Conservation (phyloP, 805 yeast species). For the Maudiozyma turicensis region DNA sequence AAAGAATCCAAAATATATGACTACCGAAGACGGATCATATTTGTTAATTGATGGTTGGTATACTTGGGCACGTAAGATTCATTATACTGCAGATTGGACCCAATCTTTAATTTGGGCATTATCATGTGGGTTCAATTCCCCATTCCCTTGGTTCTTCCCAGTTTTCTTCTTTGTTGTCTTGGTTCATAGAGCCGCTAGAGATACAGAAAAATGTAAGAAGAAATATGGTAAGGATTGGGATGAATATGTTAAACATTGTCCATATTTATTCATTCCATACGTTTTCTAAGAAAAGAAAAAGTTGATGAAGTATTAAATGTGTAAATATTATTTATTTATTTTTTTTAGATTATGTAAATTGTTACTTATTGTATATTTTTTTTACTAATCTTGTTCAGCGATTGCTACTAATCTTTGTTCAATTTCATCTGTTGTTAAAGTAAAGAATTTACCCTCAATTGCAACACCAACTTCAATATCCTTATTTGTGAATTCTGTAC, state of each 20-base stretch:
- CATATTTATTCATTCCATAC: conserved; percentile 85
- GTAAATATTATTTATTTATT: background rate
- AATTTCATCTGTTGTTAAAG: conserved; percentile 74
- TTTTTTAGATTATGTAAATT: background rate
- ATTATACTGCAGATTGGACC: conserved; percentile 88
- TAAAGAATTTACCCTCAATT: conserved; percentile 56
- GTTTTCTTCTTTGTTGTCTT: conserved; percentile 79
- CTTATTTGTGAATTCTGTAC: conserved; percentile 87
- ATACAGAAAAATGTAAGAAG: conserved; percentile 67
- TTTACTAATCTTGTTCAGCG: conserved; percentile 58
- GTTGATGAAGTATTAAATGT: background rate
- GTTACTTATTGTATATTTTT: conserved; percentile 25
- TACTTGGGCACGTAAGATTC: conserved; percentile 84
- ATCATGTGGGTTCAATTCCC: conserved; percentile 76
- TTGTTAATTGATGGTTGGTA: conserved; percentile 93
- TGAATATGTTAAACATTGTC: conserved; percentile 75
- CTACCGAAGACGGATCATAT: conserved; percentile 74
- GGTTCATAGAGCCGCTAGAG: conserved; percentile 83
- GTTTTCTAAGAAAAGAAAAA: conserved; percentile 41
- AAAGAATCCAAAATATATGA: conserved; percentile 74
- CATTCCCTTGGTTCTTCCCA: conserved; percentile 96
- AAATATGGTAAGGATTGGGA: conserved; percentile 96
- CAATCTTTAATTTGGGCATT: conserved; percentile 90
- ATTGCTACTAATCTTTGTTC: conserved; percentile 90
- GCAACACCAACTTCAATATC: conserved; percentile 94